Base-by-base conservation (phyloP, 139 green algal species). In the Zygnema cylindricum region DNA sequence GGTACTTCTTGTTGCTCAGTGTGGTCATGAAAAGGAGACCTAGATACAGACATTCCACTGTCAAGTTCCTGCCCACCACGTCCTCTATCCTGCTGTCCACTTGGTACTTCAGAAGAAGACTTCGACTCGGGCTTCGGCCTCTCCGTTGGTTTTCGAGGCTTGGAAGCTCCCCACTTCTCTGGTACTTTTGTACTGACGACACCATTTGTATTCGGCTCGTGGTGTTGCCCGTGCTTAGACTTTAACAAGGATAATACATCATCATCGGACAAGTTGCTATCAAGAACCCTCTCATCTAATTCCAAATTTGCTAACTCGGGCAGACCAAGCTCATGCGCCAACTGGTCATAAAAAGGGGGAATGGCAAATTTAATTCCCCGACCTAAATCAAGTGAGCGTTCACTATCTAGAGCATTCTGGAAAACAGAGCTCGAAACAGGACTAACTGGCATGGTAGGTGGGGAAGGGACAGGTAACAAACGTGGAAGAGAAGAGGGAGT, bases 311-410 rank as follows among this genome's bases (percentile, higher is more conserved):
- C 21, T 32, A 86, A n/a, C 2, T 55, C 32, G 16, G 88, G 88
- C 11, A 92, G 63, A 0, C 42, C 2, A n/a, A 90, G 35, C 22
- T 38, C 25, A 0, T 69, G 55, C 1, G 84, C 88, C 32, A 92
- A 55, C 25, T 90, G 76, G 73, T 92, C 84, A 42, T 92, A 92
- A 32, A 82, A 69, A n/a, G 88, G 88, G 1, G 85, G 88, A 55
- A 92, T 89, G 0, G n/a, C 1, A 21, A 90, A 82, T 11, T 38
- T 30, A 25, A 90, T 63, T 30, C 82, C 88, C 69, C 7, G 21
- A 2, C 55, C 38, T 1, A 92, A 75, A 36, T 90, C 83, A 40
- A 92, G n/a, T 22, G 81, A 36, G 38, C 35, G 43, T 39, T 40
- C 78, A 35, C 25, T 38, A n/a, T 40, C 38, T 33, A 63, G 1